Evolutionary conservation across 169 alveolate genomes (phyloP), one percentile per base, ranked within the genome.

Genomic region (Cryptosporidium andersoni): DNA sequence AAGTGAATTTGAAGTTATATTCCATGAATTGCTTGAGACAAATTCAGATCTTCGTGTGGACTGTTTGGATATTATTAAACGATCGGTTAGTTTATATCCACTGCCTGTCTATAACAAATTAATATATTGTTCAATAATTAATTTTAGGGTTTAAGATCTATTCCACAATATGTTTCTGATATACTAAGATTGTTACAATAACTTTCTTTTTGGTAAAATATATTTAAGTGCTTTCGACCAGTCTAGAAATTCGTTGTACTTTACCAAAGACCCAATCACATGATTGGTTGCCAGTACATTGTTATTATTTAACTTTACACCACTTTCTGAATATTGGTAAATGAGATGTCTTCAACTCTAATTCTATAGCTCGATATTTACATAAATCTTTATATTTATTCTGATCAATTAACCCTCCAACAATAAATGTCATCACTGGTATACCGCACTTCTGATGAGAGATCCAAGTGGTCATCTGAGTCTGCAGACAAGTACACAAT

Each of bases 391-490:
- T 89, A 11, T 80, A 81, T 25, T 66, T 66, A 34, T 89, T 89
- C 53, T 90, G 47, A 47, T 89, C 92, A 42, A 89, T 89, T 47
- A 89, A 45, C 4, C 92, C 91, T 4, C 92, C 92, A 47, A 89
- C 80, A 16, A 89, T 80, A 52, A 67, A 89, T 64, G 48, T 43
- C 47, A 8, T 14, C 2, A 36, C 36, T 36, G 1, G 39, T 48
- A 43, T 37, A 16, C 25, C 25, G 25, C 25, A 25, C 25, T 25
- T 25, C 25, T 25, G 25, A 25, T 25, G 25, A 25, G 25, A 25
- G 25, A 8, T 45, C 9, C 66, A 89, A 45, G 9, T 55, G 49
- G 25, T 82, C 63, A n/a, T 88, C 90, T 37, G 92, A 85, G 65
- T 89, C 92, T 48, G 92, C 92, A 2, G 92, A 49, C 40, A 89